These are phyloP conservation scores for Ascoidea rubescens DNA, from an alignment of 805 yeast species.

Conservation along the genomic window DNA sequence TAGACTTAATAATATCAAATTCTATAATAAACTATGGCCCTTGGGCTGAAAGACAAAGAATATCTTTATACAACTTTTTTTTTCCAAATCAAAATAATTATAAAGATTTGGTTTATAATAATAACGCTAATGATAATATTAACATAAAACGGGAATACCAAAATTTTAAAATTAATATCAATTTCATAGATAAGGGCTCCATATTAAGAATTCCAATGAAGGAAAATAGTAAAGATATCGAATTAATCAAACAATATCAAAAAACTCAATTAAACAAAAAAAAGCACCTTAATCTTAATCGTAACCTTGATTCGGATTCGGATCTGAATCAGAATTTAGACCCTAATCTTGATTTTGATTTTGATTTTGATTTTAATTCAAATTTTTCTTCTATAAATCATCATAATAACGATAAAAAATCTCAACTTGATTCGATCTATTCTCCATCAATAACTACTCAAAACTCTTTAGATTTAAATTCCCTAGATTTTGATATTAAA, in stretches of 20 bases:
- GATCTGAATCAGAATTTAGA: not conserved
- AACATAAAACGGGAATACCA: slow-evolving; percentile 32
- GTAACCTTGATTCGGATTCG: not conserved
- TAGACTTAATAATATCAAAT: slow-evolving; percentile 30
- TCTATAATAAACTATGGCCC: slow-evolving; percentile 81
- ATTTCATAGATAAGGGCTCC: slow-evolving; percentile 44
- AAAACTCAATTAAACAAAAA: not conserved
- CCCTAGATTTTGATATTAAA: slow-evolving; percentile 12
- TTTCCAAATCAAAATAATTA: slow-evolving; percentile 44
- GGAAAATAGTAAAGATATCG: slow-evolving; percentile 62
- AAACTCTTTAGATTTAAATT: too few species aligned
- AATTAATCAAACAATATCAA: slow-evolving; percentile 1
- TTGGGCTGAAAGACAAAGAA: slow-evolving; percentile 85
- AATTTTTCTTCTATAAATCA: not conserved
- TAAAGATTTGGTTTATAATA: slow-evolving; percentile 35
- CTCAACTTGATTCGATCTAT: not conserved
- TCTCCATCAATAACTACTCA: too few species aligned
- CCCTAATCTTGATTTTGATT: too few species aligned
- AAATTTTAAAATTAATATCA: slow-evolving; percentile 39
- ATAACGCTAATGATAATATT: slow-evolving; percentile 31
- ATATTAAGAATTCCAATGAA: slow-evolving; percentile 69
- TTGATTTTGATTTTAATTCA: not conserved
- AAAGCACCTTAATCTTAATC: not conserved
- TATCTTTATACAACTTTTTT: slow-evolving; percentile 45
- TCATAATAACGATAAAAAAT: not conserved